Percentiles rank a stretch among this genome's conserved stretches.
phyloP scores from a whole-genome alignment of 1,284 basidiomycete genomes.

The Sanghuangporus sanghuang region DNA sequence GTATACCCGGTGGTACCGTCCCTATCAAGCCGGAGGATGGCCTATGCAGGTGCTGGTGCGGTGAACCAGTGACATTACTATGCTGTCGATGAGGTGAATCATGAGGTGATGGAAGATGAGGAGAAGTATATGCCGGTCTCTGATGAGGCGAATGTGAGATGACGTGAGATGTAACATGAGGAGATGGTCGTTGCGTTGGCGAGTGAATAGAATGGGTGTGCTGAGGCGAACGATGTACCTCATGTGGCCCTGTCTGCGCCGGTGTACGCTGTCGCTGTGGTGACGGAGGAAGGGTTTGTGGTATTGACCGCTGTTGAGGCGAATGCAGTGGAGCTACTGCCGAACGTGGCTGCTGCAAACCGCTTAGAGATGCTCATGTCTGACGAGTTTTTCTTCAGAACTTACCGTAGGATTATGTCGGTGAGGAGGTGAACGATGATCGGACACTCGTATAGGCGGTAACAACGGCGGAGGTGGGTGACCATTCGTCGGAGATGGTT shows the following conservation, averaged over 20 bases:
- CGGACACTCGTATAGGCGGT: not conserved
- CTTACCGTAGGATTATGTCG: not conserved
- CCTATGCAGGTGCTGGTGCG: not conserved
- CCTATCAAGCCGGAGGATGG: not conserved
- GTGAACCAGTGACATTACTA: constrained; percentile 6
- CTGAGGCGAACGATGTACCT: constrained; percentile 1
- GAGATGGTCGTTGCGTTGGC: constrained; percentile 1
- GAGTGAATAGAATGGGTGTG: not conserved
- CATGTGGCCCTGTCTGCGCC: not conserved
- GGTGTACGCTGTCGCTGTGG: not conserved
- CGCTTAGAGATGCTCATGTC: not conserved
- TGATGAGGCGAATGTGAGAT: constrained; percentile 1
- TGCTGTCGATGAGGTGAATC: constrained; percentile 1
- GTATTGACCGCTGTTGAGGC: constrained; percentile 3
- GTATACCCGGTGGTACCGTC: not conserved
- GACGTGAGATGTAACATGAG: not conserved
- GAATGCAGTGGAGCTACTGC: not conserved
- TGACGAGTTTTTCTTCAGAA: not conserved
- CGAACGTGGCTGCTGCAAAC: not conserved
- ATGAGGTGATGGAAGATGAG: constrained; percentile 1
- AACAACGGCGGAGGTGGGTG: not conserved
- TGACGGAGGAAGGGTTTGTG: not conserved
- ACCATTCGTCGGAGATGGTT: not conserved
- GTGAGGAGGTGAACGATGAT: constrained; percentile 6
- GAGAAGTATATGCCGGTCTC: not conserved